Evolutionary conservation across 768 basidiomycete species (phyloP).

Genomic region (Botryobasidium botryosum): DNA sequence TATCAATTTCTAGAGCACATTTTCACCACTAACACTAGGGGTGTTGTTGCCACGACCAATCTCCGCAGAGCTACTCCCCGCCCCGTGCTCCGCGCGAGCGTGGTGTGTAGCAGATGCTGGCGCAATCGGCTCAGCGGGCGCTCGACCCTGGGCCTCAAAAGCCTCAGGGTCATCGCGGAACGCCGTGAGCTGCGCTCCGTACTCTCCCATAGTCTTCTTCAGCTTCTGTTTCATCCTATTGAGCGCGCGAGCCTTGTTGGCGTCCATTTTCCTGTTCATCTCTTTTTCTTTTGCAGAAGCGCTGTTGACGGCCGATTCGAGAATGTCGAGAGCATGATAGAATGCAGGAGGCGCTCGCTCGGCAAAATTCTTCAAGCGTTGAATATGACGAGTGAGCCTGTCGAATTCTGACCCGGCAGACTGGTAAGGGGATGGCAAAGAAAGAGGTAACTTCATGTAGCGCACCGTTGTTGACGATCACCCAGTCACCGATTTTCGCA

Average conservation of each 20-base stretch:
- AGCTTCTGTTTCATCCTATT: constrained; percentile 96
- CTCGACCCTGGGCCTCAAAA: constrained; percentile 59
- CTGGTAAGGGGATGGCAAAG: not conserved
- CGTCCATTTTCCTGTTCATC: constrained; percentile 93
- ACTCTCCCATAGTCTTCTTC: constrained; percentile 78
- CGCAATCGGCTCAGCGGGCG: constrained; percentile 28
- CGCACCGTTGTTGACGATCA: constrained; percentile 72
- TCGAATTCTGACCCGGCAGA: constrained; percentile 58
- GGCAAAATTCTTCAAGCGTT: constrained; percentile 67
- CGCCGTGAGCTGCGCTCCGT: constrained; percentile 61
- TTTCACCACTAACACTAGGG: constrained; percentile 65
- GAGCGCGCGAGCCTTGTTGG: constrained; percentile 80
- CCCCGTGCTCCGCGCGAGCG: constrained; percentile 28
- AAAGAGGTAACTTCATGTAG: constrained; percentile 7
- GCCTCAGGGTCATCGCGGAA: constrained; percentile 82
- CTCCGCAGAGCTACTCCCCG: constrained; percentile 61
- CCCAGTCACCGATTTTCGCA: constrained; percentile 94
- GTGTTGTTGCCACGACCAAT: constrained; percentile 82
- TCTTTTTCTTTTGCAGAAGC: constrained; percentile 77
- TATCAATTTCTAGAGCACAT: constrained; percentile 83
- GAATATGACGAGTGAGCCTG: constrained; percentile 80
- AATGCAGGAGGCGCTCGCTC: constrained; percentile 81
- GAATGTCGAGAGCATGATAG: constrained; percentile 50
- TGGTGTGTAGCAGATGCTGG: constrained; percentile 18
- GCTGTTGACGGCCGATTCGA: constrained; percentile 59